A percentile compares a stretch with the other conserved stretches of the same genome.
Conservation (phyloP, 2,329 filamentous ascomycete genomes). For the Ophiostoma perfectum region DNA sequence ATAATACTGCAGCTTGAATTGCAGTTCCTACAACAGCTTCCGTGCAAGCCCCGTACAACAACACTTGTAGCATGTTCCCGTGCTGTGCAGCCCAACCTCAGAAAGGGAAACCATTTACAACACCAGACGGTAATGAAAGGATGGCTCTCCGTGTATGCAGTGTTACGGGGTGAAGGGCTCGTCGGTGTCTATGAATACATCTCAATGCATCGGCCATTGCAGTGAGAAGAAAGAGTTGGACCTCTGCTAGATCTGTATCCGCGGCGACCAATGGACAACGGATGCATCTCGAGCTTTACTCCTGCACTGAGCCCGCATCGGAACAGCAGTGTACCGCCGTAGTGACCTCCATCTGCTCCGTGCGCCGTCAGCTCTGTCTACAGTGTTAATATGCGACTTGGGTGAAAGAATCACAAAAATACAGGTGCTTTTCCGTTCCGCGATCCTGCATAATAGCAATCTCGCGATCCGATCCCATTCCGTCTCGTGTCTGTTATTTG, state of each 20-base stretch:
- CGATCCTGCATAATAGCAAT: too few relatives aligned
- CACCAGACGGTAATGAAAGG: background rate
- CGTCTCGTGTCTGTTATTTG: too few relatives aligned
- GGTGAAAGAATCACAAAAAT: too few relatives aligned
- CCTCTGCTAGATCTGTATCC: background rate
- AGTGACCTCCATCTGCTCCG: background rate
- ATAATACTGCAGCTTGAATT: background rate
- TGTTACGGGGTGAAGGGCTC: background rate
- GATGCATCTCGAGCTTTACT: background rate
- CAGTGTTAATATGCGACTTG: too few relatives aligned
- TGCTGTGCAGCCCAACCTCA: background rate
- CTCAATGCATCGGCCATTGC: too few relatives aligned
- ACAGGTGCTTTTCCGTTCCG: too few relatives aligned
- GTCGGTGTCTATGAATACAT: background rate
- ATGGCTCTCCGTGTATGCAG: background rate
- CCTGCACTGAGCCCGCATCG: background rate
- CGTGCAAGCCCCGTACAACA: background rate
- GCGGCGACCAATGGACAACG: background rate
- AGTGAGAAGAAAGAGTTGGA: too few relatives aligned
- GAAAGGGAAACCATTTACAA: background rate
- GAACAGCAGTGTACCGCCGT: background rate
- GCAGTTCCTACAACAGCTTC: background rate
- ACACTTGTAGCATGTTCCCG: background rate
- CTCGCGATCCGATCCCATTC: too few relatives aligned
- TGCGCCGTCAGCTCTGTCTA: background rate